phyloP scores from a whole-genome alignment of 2,329 filamentous ascomycete genomes.

The Akanthomyces uredinophilus region DNA sequence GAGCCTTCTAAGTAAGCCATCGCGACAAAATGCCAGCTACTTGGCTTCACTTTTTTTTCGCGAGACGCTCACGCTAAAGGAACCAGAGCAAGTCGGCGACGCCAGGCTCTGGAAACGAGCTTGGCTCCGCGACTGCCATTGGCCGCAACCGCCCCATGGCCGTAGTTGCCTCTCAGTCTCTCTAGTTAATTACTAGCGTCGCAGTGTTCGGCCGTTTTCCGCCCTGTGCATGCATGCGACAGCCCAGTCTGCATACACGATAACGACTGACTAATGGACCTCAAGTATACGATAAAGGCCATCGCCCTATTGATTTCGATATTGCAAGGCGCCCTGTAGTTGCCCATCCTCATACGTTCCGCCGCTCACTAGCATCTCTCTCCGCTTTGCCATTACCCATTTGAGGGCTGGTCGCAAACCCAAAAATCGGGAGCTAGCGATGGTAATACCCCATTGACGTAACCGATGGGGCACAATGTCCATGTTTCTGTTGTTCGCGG shows the following conservation, averaged over 20 bases:
- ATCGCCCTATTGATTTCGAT: not conserved
- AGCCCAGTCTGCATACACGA: not conserved
- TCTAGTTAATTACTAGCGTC: not conserved
- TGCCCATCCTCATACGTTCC: not conserved
- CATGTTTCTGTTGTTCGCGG: not conserved
- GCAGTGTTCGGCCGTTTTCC: not conserved
- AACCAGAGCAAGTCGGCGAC: too few species aligned
- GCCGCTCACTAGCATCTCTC: not conserved
- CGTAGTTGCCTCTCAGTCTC: too few species aligned
- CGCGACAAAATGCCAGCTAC: too few species aligned
- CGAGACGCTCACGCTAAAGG: too few species aligned
- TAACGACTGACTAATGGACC: not conserved
- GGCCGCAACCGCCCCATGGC: not conserved
- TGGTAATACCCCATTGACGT: not conserved
- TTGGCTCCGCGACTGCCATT: not conserved
- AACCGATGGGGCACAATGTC: not conserved
- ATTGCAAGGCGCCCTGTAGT: not conserved
- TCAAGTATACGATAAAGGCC: not conserved
- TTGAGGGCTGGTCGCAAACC: not conserved
- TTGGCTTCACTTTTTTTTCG: too few species aligned
- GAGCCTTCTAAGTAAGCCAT: too few species aligned
- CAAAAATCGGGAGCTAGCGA: not conserved
- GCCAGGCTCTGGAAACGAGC: too few species aligned
- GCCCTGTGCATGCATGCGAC: not conserved
- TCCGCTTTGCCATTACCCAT: not conserved